These are phyloP conservation scores for Xylaria sp. DNA, from an alignment of 2,329 filamentous ascomycete genomes.

Conservation along the genomic window DNA sequence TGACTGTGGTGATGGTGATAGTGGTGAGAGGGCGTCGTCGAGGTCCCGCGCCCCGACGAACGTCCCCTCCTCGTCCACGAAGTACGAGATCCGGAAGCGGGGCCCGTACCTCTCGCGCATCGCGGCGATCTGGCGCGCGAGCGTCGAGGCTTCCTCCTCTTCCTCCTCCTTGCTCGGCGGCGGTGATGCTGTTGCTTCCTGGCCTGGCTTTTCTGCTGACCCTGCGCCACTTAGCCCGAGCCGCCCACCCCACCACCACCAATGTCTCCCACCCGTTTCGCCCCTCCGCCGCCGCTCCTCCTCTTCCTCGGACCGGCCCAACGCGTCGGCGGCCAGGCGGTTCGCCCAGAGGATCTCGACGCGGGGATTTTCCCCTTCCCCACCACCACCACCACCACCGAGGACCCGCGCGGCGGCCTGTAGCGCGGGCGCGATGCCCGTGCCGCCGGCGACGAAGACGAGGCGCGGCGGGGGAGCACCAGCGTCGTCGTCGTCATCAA, in stretches of 20 bases:
- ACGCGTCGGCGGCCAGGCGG: slow-evolving; percentile 65
- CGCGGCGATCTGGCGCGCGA: slow-evolving; percentile 57
- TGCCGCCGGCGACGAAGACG: slow-evolving; percentile 88
- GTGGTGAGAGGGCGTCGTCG: slow-evolving; percentile 32
- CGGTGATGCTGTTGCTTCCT: slow-evolving; percentile 1
- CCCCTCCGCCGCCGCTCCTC: slow-evolving; percentile 3
- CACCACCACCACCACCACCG: slow-evolving; percentile 37
- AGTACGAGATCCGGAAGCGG: slow-evolving; percentile 69
- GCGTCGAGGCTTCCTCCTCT: slow-evolving; percentile 20
- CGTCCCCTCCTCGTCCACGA: slow-evolving; percentile 77
- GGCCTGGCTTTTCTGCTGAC: slow-evolving; percentile 22
- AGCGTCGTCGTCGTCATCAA: no score
- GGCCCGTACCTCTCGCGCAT: slow-evolving; percentile 61
- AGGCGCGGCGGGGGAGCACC: no score
- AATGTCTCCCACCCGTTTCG: background rate
- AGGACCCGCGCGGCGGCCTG: slow-evolving; percentile 72
- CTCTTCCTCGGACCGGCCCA: slow-evolving; percentile 58
- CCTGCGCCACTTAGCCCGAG: slow-evolving; percentile 9
- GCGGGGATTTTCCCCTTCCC: slow-evolving; percentile 37
- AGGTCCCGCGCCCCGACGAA: slow-evolving; percentile 63
- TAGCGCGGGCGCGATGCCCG: slow-evolving; percentile 86
- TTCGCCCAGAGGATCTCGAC: slow-evolving; percentile 86
- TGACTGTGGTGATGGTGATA: background rate
- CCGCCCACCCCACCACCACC: slow-evolving; percentile 16
- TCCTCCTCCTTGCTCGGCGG: slow-evolving; percentile 25